phyloP scores from a whole-genome alignment of 1,284 basidiomycete species.

The Ustilago xerochloae region DNA sequence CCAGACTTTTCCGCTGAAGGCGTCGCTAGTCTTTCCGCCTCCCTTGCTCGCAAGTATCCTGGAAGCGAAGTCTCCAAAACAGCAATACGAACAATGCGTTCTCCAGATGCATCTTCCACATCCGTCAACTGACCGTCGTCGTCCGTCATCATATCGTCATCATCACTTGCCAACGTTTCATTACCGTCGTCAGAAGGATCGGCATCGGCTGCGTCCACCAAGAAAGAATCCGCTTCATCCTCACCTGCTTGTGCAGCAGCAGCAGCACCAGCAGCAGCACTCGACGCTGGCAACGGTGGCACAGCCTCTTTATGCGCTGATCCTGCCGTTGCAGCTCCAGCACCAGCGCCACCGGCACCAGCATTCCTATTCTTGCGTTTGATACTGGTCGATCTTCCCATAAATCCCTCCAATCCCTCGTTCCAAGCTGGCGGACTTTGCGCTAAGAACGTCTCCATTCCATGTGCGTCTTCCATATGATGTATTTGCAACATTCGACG shows the following conservation, averaged over 20 bases:
- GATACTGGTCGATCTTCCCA: conserved; percentile 54
- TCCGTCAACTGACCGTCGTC: conserved; percentile 51
- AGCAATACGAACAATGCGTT: conserved; percentile 40
- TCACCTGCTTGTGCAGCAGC: conserved; percentile 17
- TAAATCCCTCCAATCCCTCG: conserved; percentile 68
- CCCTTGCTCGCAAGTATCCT: conserved; percentile 29
- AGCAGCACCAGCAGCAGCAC: too few species aligned
- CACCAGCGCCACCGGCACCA: conserved; percentile 2
- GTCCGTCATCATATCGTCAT: conserved; percentile 53
- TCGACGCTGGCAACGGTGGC: conserved; percentile 33
- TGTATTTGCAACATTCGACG: conserved; percentile 81
- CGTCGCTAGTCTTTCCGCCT: conserved; percentile 38
- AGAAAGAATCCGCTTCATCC: conserved; percentile 29
- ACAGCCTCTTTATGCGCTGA: conserved; percentile 18
- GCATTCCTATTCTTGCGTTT: conserved; percentile 37
- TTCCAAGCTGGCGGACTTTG: conserved; percentile 72
- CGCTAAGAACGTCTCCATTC: conserved; percentile 71
- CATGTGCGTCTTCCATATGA: conserved; percentile 58
- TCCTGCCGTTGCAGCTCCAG: neutral
- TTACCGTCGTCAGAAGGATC: conserved; percentile 58
- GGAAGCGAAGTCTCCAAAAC: conserved; percentile 60
- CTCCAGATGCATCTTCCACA: conserved; percentile 45
- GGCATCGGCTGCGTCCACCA: conserved; percentile 44
- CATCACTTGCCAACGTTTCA: conserved; percentile 51
- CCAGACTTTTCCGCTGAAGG: conserved; percentile 41